A percentile compares a stretch with the other conserved stretches of the same genome.
Evolutionary conservation across 768 basidiomycete genomes (phyloP).

Genomic region (Suillus occidentalis): DNA sequence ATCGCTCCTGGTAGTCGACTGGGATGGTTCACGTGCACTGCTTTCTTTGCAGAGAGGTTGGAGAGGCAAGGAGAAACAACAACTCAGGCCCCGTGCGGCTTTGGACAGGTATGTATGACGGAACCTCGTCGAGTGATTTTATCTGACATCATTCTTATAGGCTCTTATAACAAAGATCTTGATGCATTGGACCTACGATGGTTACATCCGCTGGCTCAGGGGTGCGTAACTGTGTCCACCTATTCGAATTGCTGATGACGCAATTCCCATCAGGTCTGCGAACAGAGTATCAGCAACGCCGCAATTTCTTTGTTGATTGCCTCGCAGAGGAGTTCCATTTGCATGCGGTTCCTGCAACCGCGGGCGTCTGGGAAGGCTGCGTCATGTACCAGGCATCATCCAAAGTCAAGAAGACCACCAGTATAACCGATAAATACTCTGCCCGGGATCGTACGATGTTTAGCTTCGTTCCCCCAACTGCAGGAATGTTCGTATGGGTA

Average conservation of each 20-base stretch:
- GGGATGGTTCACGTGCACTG: constrained; percentile 80
- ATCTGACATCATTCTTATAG: constrained; percentile 21
- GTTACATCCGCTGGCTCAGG: constrained; percentile 77
- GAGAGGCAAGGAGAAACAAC: constrained; percentile 68
- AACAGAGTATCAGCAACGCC: constrained; percentile 54
- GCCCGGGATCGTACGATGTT: constrained; percentile 41
- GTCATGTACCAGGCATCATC: constrained; percentile 47
- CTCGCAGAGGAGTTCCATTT: constrained; percentile 65
- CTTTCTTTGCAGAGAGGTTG: constrained; percentile 72
- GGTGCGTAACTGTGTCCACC: constrained; percentile 36
- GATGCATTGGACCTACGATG: constrained; percentile 63
- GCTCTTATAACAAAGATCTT: constrained; percentile 63
- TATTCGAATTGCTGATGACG: neutral
- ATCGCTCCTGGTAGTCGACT: constrained; percentile 76
- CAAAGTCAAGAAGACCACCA: constrained; percentile 28
- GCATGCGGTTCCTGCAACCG: constrained; percentile 32
- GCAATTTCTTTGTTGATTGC: constrained; percentile 65
- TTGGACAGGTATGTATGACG: constrained; percentile 51
- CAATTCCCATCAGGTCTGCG: constrained; percentile 41
- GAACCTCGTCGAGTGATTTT: neutral
- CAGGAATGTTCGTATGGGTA: constrained; percentile 87
- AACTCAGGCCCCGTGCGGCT: constrained; percentile 72
- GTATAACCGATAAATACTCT: constrained; percentile 42
- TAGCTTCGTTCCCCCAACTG: constrained; percentile 70
- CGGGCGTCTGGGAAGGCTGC: constrained; percentile 35